phyloP scores from a whole-genome alignment of 345 rosid species.

The Acer negundo region DNA sequence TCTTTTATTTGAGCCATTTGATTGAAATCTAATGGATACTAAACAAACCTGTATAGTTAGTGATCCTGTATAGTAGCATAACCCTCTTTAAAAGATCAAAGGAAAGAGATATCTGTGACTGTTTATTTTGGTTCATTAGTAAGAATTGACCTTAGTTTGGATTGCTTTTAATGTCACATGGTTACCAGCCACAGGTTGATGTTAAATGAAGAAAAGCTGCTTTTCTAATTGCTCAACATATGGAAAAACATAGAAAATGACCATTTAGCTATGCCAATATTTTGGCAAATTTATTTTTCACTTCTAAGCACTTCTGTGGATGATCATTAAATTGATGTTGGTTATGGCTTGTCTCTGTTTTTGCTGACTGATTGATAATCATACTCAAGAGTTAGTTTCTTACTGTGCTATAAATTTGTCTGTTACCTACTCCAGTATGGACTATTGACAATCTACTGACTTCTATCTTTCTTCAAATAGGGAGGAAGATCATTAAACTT shows the following conservation, averaged over 20 bases:
- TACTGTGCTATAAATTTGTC: neutral
- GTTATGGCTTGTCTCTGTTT: neutral
- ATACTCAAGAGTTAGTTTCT: neutral
- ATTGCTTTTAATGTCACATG: neutral
- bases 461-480: conserved; percentile 34
- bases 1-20: no score
- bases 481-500: conserved; percentile 62
- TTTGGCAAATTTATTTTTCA: neutral
- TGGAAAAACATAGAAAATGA: neutral
- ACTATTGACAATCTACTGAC: neutral
- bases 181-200: neutral
- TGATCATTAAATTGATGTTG: neutral
- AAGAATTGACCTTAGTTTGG: neutral
- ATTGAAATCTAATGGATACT: no score
- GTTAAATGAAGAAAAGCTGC: neutral
- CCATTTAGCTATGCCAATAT: neutral
- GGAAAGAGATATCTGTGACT: neutral
- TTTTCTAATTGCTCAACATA: neutral
- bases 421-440: neutral
- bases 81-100: no score
- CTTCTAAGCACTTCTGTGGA: neutral
- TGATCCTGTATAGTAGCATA: no score
- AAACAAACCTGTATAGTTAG: no score
- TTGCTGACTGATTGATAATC: neutral
- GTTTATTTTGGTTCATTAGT: neutral